Conservation (phyloP, 1,284 basidiomycete genomes). For the Gastroboletus turbinatus region DNA sequence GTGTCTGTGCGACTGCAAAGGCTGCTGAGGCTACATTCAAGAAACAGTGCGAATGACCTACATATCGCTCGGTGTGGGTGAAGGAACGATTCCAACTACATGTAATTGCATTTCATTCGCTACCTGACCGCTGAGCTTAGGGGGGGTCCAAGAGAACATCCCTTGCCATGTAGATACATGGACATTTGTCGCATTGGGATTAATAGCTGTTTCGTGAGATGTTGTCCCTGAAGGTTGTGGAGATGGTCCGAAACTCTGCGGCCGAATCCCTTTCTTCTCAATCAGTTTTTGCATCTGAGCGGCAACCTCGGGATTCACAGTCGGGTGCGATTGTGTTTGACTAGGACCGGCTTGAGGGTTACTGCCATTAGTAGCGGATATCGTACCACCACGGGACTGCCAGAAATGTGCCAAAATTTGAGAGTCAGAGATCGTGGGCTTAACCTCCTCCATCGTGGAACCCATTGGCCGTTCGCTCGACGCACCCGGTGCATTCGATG, state of each 20-base stretch:
- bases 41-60: constrained; percentile 23
- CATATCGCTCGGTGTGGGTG: constrained; percentile 29
- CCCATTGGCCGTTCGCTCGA: constrained; percentile 9
- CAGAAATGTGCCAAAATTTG: constrained; percentile 28
- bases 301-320: constrained; percentile 28
- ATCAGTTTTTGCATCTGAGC: constrained; percentile 54
- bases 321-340: constrained; percentile 13
- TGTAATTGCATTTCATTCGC: constrained; percentile 46
- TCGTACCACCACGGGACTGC: constrained; percentile 27
- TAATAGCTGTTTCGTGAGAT: constrained; percentile 13
- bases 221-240: constrained; percentile 7
- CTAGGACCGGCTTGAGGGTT: constrained; percentile 5
- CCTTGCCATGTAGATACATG: constrained; percentile 48
- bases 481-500: background rate
- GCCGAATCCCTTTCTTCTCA: constrained; percentile 38
- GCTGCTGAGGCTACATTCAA: constrained; percentile 1
- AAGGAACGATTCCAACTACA: constrained; percentile 35
- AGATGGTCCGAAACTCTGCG: constrained; percentile 11
- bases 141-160: constrained; percentile 46
- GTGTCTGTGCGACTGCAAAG: constrained; percentile 45
- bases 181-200: background rate
- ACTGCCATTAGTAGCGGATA: background rate
- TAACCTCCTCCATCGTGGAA: constrained; percentile 23
- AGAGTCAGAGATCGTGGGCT: constrained; percentile 13
- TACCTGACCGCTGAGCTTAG: constrained; percentile 38